Base-by-base conservation (phyloP, 2,329 filamentous ascomycete genomes). In the Ophiostoma perfectum region DNA sequence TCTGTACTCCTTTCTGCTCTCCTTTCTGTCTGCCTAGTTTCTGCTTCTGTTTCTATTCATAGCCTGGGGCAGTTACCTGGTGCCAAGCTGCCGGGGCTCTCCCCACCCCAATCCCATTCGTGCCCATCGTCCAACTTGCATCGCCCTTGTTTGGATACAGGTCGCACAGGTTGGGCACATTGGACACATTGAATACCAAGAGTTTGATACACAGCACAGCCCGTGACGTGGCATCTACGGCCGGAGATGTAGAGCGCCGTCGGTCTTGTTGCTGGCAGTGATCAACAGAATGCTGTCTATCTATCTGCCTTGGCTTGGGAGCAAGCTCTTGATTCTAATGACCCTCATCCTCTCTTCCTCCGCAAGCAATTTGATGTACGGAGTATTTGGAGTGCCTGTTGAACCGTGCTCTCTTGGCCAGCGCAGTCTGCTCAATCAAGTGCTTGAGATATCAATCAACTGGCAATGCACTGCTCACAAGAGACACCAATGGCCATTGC, bases 41-140 rank as follows among this genome's bases (percentile, higher is more conserved):
- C 27, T 27, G 27, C 27, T 27, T 27, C 27, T 27, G 27, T 27
- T 27, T 27, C 27, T 27, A 27, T 27, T 27, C 27, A 27, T 27
- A 27, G 27, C 27, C 27, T 27, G 1, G 27, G 49, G 4, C 55
- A 14, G 55, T 60, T 27, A 60, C 27, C 36, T 27, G 14, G 27
- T 60, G 55, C 55, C 55, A 60, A 60, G 55, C 55, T 60, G 55
- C 55, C 38, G 55, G 55, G 55, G 36, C 55, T 60, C 27, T 60
- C 12, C 27, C 27, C 6, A 8, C 55, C 5, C 38, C 55, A 7
- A 9, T 8, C 45, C n/a, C 45, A 47, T 47, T 16, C 45, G 45
- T 47, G 47, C 47, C 18, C 47, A 52, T 52, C 2, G 27, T 27
- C 47, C 47, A 52, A 52, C n/a, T 52, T n/a, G 18, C 27, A 27